Evolutionary conservation across 192 early-diverging fungal species (phyloP).

Genomic region (Dissophora ornata): DNA sequence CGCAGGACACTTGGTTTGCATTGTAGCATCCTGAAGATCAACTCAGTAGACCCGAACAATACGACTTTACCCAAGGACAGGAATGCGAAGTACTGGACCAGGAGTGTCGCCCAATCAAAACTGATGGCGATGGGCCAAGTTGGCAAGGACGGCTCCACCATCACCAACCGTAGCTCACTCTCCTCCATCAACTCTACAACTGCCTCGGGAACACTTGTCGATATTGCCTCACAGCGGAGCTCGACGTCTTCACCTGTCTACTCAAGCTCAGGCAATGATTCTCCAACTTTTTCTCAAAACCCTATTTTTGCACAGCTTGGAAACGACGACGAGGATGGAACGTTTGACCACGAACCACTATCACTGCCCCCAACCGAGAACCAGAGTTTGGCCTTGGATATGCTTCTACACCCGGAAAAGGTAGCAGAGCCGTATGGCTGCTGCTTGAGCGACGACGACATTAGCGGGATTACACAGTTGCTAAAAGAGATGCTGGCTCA

Average conservation of each 20-base stretch:
- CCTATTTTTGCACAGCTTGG: slow-evolving; percentile 40
- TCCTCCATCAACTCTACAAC: slow-evolving; percentile 26
- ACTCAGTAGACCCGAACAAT: slow-evolving; percentile 56
- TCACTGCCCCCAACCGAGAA: slow-evolving; percentile 20
- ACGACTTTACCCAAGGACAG: slow-evolving; percentile 27
- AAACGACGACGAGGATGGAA: slow-evolving; percentile 43
- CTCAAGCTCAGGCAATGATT: slow-evolving; percentile 46
- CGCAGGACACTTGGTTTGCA: slow-evolving; percentile 73
- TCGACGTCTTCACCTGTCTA: slow-evolving; percentile 53
- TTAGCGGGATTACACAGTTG: slow-evolving; percentile 62
- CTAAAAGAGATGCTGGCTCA: slow-evolving; percentile 73
- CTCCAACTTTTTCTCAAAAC: slow-evolving; percentile 45
- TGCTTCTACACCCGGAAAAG: slow-evolving; percentile 35
- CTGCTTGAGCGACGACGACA: slow-evolving; percentile 65
- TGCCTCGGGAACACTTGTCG: slow-evolving; percentile 25
- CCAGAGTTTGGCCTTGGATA: slow-evolving; percentile 21
- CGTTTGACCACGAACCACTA: slow-evolving; percentile 45
- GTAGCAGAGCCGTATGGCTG: slow-evolving; percentile 59
- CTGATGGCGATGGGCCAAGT: slow-evolving; percentile 25
- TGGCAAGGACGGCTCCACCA: slow-evolving; percentile 22
- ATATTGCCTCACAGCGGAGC: slow-evolving; percentile 33
- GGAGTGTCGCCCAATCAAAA: slow-evolving; percentile 50
- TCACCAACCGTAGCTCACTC: slow-evolving; percentile 17
- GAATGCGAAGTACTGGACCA: slow-evolving; percentile 59
- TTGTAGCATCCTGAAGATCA: slow-evolving; percentile 71